Percentiles rank a stretch among this genome's conserved stretches.
These are phyloP conservation scores for Pseudoturritis turrita DNA, from an alignment of 345 rosid species.

Conservation along the genomic window DNA sequence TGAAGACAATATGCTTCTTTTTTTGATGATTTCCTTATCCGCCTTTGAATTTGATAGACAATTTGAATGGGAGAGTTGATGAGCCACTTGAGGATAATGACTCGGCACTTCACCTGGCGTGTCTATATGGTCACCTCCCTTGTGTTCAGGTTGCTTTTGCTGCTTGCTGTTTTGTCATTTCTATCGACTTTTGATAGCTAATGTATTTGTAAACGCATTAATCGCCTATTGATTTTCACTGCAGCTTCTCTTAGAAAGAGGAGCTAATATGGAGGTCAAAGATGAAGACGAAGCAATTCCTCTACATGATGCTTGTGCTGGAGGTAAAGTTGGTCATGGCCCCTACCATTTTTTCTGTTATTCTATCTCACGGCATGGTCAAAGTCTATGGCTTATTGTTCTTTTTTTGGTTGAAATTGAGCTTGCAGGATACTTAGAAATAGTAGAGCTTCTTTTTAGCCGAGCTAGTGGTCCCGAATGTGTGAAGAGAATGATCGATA, in stretches of 20 bases:
- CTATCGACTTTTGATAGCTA: background rate
- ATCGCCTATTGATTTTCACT: background rate
- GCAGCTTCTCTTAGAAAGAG: slow-evolving; percentile 84
- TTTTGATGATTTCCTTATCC: background rate
- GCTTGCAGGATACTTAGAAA: slow-evolving; percentile 57
- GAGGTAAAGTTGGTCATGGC: slow-evolving; percentile 43
- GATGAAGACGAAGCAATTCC: slow-evolving; percentile 97
- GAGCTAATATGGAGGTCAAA: slow-evolving; percentile 73
- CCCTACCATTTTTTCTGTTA: background rate
- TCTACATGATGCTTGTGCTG: slow-evolving; percentile 90
- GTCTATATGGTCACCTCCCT: slow-evolving; percentile 81
- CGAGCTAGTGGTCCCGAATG: slow-evolving; percentile 43
- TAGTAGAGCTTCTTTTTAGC: slow-evolving; percentile 56
- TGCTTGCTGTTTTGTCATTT: background rate
- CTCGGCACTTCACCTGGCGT: slow-evolving; percentile 82
- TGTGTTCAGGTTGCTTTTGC: slow-evolving; percentile 62
- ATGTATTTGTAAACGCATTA: background rate
- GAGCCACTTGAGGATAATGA: slow-evolving; percentile 91
- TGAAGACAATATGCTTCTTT: background rate
- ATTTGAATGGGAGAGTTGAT: slow-evolving; percentile 64
- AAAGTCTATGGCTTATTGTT: background rate
- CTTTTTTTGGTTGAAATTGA: background rate
- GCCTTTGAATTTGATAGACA: slow-evolving; percentile 40
- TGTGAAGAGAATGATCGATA: slow-evolving; percentile 66
- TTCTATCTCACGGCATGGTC: background rate